Percentiles rank a stretch among this genome's conserved stretches.
phyloP scores from a whole-genome alignment of 2,329 filamentous ascomycete genomes.

The Neofusicoccum sp. region DNA sequence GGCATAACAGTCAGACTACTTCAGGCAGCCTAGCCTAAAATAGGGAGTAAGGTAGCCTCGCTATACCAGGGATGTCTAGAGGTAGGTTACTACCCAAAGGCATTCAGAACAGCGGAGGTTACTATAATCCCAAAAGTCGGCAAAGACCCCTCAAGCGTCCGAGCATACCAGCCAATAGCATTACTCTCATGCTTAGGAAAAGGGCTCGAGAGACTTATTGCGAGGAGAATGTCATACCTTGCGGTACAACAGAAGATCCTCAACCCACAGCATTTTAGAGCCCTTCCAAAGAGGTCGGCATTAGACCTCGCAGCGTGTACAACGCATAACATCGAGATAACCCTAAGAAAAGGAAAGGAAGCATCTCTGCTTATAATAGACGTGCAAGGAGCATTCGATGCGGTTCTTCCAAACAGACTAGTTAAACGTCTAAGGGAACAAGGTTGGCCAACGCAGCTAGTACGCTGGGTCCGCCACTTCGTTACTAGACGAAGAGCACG shows the following conservation, averaged over 20 bases:
- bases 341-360: background rate
- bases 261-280: background rate
- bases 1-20: background rate
- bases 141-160: background rate
- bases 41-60: background rate
- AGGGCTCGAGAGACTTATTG: background rate
- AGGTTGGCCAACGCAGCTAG: background rate
- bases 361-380: background rate
- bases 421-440: background rate
- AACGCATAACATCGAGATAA: background rate
- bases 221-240: background rate
- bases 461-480: background rate
- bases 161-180: background rate
- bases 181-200: background rate
- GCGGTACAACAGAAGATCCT: background rate
- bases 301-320: background rate
- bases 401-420: background rate
- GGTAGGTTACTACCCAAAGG: background rate
- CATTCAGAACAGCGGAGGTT: background rate
- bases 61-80: background rate
- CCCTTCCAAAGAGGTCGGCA: background rate
- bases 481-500: background rate
- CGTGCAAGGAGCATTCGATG: background rate
- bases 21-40: background rate
- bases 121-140: background rate